Evolutionary conservation across 345 rosid genomes (phyloP), one percentile per base, ranked within the genome.

Genomic region (Rhizophora apiculata): DNA sequence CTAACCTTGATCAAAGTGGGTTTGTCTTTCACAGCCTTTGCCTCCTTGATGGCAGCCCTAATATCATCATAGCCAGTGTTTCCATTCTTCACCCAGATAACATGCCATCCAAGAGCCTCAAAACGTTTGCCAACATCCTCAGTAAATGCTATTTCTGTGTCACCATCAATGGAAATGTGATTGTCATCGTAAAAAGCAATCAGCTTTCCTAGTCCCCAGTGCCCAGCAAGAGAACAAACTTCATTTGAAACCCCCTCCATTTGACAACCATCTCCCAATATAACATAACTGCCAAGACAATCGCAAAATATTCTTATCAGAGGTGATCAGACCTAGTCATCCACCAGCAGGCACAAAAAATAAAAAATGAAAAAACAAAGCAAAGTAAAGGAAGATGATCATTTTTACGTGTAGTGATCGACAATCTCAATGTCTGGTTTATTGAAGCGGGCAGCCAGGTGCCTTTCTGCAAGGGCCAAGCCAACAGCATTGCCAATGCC

Each of bases 101-200:
- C 98, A 70, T 96, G 98, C 99, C 99, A 96, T 36, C 99, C 99
- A 68, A 92, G 99, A 57, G 83, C 98, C 87, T 96, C 99, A 21
- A 90, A 96, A 69, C 99, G 96, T 63, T 62, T 65, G 48, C 82
- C 96, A 19, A 90, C 99, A 29, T 55, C 75, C 89, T 96, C 99
- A 1, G 99, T 96, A 72, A 96, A 96, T 18, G 99, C 99, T 72
- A 96, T 96, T 15, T 90, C 97, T 0, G 99, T 96, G 80, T 92
- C 89, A 76, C 99, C 99, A 72, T 96, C 99, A 57, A 92, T 96
- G 51, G 99, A 96, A 69, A 96, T 96, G 84, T 92, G 99, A 82
- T 96, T 92, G 83, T 96, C 99, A 81, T 96, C 99, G 19, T 96
- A 96, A 68, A 96, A 90, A 69, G 99, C 99, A 63, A 96, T 92